Base-by-base conservation (phyloP, 176 grass and related monocot genomes). In the Carex scoparia region DNA sequence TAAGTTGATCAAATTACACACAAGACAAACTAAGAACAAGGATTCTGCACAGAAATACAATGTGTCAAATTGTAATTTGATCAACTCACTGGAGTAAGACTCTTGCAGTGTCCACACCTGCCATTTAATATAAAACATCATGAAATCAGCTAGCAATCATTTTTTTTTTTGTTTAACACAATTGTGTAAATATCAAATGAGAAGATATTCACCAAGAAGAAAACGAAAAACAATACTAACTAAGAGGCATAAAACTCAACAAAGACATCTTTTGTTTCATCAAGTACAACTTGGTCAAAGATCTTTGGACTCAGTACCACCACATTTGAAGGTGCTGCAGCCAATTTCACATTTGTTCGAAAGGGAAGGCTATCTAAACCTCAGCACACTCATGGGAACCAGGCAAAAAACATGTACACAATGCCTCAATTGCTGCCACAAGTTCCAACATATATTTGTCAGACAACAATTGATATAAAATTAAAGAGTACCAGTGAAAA, bases 201-300 rank as follows among this genome's bases (percentile, higher is more conserved):
- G 82, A 88, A 73, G 18, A 56, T 56, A 46, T 62, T 57, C 30
- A 5, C 16, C 44, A 37, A 49, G 60, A 59, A 64, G 35, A 53
- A 57, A 6, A 85, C 10, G 13, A 84, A n/a, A 64, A 10, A 42
- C 70, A 71, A 1, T 88, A 87, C 91, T 58, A 92, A 95, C 96
- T 93, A 99, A 81, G 96, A 93, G 65, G 96, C 96, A 90, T 99
- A 99, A 79, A 99, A 99, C 85, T 99, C 96, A 67, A 99, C 96
- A 88, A 99, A 91, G 11, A 99, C 96, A 92, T 99, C 93, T 86
- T 95, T 99, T 48, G 91, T 92, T 87, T 89, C 88, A 87, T 99
- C 96, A 87, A 99, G 96, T 23, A 95, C 96, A 90, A 94, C 61
- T 4, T 91, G 89, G 55, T 99, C 83, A 27, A 95, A 99, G 68